These are phyloP conservation scores for Puccinellia tenuiflora DNA, from an alignment of 176 grass and related monocot genomes.

Conservation along the genomic window DNA sequence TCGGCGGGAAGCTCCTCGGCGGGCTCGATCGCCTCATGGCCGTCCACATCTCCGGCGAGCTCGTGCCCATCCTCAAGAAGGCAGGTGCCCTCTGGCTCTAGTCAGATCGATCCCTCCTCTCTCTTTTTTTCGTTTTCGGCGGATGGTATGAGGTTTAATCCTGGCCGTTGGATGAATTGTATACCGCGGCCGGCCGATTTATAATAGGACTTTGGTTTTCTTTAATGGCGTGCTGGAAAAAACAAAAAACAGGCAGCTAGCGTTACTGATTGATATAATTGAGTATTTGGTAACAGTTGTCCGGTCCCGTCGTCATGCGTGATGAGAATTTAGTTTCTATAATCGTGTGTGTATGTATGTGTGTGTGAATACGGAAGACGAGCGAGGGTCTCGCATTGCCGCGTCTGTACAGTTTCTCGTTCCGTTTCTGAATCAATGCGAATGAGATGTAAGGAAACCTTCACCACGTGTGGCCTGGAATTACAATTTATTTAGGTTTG, in stretches of 20 bases:
- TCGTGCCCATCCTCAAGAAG: constrained; percentile 93
- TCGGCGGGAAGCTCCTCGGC: constrained; percentile 68
- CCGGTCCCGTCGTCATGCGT: not conserved
- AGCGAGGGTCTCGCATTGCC: not conserved
- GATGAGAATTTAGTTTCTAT: not conserved
- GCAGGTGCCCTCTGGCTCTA: constrained; percentile 90
- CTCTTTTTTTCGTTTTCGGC: not conserved
- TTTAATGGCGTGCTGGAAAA: not conserved
- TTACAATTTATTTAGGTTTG: not conserved
- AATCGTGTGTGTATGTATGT: too few relatives aligned
- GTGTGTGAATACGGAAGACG: constrained; percentile 41
- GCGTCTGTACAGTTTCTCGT: constrained; percentile 32
- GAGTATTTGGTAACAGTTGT: not conserved
- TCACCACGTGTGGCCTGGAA: not conserved
- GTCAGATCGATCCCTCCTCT: not conserved
- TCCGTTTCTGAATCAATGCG: constrained; percentile 37
- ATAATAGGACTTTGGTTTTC: not conserved
- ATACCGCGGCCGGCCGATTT: not conserved
- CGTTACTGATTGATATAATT: constrained; percentile 1
- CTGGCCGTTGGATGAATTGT: constrained; percentile 23
- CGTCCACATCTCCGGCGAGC: constrained; percentile 91
- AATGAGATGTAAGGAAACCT: constrained; percentile 15
- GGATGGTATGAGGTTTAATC: constrained; percentile 1
- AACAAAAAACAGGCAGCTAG: not conserved
- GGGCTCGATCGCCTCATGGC: constrained; percentile 86